A percentile compares a stretch with the other conserved stretches of the same genome.
phyloP scores from a whole-genome alignment of 1,284 basidiomycete genomes.

The Afroboletus lepidellus region DNA sequence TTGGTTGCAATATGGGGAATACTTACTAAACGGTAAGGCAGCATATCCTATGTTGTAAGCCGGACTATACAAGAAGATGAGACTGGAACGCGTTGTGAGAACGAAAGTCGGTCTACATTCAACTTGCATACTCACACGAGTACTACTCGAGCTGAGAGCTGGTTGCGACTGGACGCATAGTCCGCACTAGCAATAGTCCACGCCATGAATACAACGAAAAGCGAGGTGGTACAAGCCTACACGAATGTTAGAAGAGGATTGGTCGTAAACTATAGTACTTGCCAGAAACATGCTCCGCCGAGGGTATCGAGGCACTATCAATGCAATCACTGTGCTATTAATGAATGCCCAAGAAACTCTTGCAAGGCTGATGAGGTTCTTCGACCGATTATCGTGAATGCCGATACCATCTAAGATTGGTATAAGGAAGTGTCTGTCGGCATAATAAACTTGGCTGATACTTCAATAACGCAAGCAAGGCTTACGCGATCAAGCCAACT shows the following conservation, averaged over 20 bases:
- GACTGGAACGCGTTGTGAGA: conserved; percentile 3
- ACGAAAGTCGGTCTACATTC: not conserved
- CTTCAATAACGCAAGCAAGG: not conserved
- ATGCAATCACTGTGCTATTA: not conserved
- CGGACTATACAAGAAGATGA: conserved; percentile 13
- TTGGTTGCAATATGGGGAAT: not conserved
- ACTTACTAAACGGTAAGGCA: conserved; percentile 13
- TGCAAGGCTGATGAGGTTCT: conserved; percentile 9
- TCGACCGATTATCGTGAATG: not conserved
- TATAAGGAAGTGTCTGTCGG: conserved; percentile 14
- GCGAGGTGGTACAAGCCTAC: conserved; percentile 10
- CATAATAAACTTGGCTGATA: not conserved
- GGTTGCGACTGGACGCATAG: conserved; percentile 4
- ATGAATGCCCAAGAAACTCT: conserved; percentile 11
- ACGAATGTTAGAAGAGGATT: not conserved
- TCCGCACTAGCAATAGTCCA: conserved; percentile 18
- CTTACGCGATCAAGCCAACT: conserved; percentile 4
- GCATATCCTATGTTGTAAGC: conserved; percentile 15
- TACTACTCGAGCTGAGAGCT: conserved; percentile 1
- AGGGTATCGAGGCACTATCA: conserved; percentile 14
- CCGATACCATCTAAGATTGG: conserved; percentile 16
- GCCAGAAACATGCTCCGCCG: conserved; percentile 17
- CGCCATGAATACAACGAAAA: conserved; percentile 14
- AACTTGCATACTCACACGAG: conserved; percentile 5
- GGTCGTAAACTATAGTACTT: not conserved